Percentiles rank a stretch among this genome's conserved stretches.
phyloP scores from a whole-genome alignment of 345 rosid genomes.

The Theobroma cacao region DNA sequence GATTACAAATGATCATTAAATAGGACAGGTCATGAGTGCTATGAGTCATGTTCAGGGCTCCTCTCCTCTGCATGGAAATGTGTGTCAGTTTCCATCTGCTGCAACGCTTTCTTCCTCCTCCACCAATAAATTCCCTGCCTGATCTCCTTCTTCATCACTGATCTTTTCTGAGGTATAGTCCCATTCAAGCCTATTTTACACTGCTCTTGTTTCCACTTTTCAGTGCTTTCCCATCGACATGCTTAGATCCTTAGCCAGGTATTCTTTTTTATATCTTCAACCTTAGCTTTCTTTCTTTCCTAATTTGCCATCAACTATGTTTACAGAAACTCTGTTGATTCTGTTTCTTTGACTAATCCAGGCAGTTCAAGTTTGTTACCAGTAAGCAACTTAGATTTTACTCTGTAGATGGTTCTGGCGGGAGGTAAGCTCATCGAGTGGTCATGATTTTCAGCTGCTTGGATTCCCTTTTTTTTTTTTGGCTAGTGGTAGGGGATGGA shows the following conservation, averaged over 20 bases:
- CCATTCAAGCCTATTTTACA: background rate
- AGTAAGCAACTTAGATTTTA: background rate
- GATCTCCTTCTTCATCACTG: background rate
- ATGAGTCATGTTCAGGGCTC: background rate
- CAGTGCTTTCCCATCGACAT: background rate
- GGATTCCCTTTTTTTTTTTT: background rate
- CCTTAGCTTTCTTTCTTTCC: background rate
- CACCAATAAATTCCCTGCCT: background rate
- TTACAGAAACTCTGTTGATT: background rate
- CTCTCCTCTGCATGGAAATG: slow-evolving; percentile 9
- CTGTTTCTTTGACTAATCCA: background rate
- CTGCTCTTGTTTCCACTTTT: background rate
- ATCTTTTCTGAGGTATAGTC: background rate
- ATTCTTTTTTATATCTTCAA: background rate
- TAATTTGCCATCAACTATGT: background rate
- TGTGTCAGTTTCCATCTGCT: background rate
- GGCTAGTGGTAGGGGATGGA: background rate
- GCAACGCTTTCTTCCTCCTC: background rate
- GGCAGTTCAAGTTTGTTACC: background rate
- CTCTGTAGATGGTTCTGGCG: background rate
- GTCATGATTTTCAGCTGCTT: background rate
- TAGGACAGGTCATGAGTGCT: slow-evolving; percentile 9
- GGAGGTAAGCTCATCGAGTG: slow-evolving; percentile 2
- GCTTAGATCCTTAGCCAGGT: slow-evolving; percentile 13
- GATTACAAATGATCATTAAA: slow-evolving; percentile 1